A percentile compares a stretch with the other conserved stretches of the same genome.
Conservation (phyloP, 352 stramenopile species). For the Phytophthora syringae region DNA sequence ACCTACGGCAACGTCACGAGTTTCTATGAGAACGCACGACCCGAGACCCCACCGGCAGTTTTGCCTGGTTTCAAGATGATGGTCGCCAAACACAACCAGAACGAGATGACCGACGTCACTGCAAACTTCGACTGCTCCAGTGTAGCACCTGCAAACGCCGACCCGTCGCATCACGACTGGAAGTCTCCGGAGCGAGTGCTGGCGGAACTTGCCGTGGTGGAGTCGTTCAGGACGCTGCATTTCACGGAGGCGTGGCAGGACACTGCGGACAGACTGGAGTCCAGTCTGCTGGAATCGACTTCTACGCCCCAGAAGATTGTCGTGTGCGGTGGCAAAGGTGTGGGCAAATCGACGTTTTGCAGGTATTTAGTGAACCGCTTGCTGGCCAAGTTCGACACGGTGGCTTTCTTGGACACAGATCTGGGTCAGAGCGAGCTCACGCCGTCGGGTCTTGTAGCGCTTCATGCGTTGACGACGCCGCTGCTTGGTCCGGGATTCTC, state of each 20-base stretch:
- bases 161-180: slow-evolving; percentile 48
- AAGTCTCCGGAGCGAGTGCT: slow-evolving; percentile 60
- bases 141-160: slow-evolving; percentile 9
- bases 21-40: slow-evolving; percentile 66
- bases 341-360: slow-evolving; percentile 96
- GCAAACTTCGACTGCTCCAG: slow-evolving; percentile 18
- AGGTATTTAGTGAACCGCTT: slow-evolving; percentile 94
- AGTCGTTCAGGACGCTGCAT: slow-evolving; percentile 70
- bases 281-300: slow-evolving; percentile 36
- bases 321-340: slow-evolving; percentile 94
- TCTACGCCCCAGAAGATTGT: slow-evolving; percentile 66
- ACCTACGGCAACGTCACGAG: slow-evolving; percentile 77
- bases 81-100: slow-evolving; percentile 56
- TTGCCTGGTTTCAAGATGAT: slow-evolving; percentile 88
- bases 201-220: slow-evolving; percentile 57
- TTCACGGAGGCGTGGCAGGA: slow-evolving; percentile 65
- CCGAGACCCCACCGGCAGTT: slow-evolving; percentile 40
- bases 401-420: slow-evolving; percentile 96
- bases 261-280: slow-evolving; percentile 52
- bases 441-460: slow-evolving; percentile 92
- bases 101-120: slow-evolving; percentile 25
- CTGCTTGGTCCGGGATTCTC: slow-evolving; percentile 93
- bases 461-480: slow-evolving; percentile 89
- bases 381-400: slow-evolving; percentile 66
- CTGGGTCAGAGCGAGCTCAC: slow-evolving; percentile 95